Evolutionary conservation across 331 rosid species (phyloP), one percentile per base, ranked within the genome.

Genomic region (Rhamnella rubrinervis): DNA sequence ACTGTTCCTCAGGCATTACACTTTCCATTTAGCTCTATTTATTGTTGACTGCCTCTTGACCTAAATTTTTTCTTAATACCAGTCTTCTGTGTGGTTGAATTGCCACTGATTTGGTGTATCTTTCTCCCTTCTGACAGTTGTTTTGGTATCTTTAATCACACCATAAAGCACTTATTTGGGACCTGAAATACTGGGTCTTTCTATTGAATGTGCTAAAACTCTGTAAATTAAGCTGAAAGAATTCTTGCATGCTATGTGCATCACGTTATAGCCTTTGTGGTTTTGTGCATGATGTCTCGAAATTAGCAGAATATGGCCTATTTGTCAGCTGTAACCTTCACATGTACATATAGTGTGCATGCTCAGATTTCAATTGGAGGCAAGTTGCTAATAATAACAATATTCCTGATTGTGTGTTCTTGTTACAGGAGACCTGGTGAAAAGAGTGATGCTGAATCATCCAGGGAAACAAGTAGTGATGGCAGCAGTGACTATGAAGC

Each of bases 381-480:
- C 12, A 46, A 26, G 28, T 14, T 25, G 20, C 50, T 23, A 19
- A 25, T n/a, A 17, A 26, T 55, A 49, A 38, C 9, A 20, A 17
- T 60, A 56, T n/a, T 65, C 20, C 17, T 37, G 63, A 14, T 6
- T 38, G 19, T 25, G 35, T 53, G 49, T 47, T 74, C 51, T 64
- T 73, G 56, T 63, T 79, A 56, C 81, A 84, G 96, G 88, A 87
- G 79, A 75, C 83, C 76, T 70, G 81, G 86, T 78, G 87, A 82
- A 72, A 90, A 84, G 77, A 89, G 96, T 74, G 97, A 92, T 75
- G 88, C 90, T 49, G 96, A 82, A 71, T 89, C 97, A 66, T 78
- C 95, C 15, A 82, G 89, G 82, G 97, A 87, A 81, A 82, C 97
- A 52, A 85, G 95, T 77, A 92, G 97, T 47, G 89, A 85, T 38